Evolutionary conservation across 495 filamentous ascomycete species (phyloP).

Genomic region (Podospora conica): DNA sequence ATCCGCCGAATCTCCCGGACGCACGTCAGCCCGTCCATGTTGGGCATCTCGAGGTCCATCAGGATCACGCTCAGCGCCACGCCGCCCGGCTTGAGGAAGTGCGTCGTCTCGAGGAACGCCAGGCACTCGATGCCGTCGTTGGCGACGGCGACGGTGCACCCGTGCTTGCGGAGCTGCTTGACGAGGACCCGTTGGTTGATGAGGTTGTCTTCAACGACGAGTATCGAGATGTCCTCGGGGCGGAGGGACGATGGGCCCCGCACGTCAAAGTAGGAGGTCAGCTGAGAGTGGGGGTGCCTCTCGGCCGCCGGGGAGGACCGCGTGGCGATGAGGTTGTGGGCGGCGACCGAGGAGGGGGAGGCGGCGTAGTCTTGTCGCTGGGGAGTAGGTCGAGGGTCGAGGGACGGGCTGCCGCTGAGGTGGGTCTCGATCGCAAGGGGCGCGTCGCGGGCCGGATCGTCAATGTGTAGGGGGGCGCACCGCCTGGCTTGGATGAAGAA

Average conservation of each 20-base stretch:
- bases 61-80: conserved; percentile 47
- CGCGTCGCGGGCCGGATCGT: background rate
- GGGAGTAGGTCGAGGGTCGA: background rate
- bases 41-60: conserved; percentile 76
- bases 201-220: conserved; percentile 68
- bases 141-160: conserved; percentile 56
- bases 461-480: background rate
- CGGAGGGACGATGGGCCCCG: background rate
- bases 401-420: background rate
- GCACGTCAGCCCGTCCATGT: conserved; percentile 70
- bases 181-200: conserved; percentile 62
- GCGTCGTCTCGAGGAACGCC: conserved; percentile 35
- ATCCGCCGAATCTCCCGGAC: conserved; percentile 55
- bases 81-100: background rate
- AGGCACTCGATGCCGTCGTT: conserved; percentile 67
- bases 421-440: conserved; percentile 1
- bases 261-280: background rate
- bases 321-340: conserved; percentile 2
- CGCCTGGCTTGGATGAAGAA: conserved; percentile 58
- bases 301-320: background rate
- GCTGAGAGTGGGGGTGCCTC: background rate
- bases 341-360: background rate
- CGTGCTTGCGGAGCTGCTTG: conserved; percentile 53
- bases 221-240: conserved; percentile 27
- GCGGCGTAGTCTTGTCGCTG: conserved; percentile 5